Evolutionary conservation across 495 filamentous ascomycete species (phyloP).

Genomic region (Neurospora intermedia): DNA sequence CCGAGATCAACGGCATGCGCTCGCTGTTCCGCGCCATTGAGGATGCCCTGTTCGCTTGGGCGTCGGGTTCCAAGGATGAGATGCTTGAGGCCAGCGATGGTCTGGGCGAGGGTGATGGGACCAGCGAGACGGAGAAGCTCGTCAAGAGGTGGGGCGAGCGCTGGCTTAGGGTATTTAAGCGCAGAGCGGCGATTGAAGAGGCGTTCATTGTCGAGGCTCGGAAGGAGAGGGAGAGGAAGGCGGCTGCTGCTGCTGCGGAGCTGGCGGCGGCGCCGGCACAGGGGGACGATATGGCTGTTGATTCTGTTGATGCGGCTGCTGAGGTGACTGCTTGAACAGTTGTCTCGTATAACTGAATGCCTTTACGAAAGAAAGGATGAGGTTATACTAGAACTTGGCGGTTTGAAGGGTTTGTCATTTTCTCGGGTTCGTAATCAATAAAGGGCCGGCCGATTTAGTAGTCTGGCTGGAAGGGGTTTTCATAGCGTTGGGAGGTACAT

Average conservation of each 20-base stretch:
- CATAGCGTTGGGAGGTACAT: too few relatives aligned
- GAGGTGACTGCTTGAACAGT: not conserved
- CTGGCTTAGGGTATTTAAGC: constrained; percentile 76
- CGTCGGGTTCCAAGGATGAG: constrained; percentile 60
- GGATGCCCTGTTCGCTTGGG: constrained; percentile 65
- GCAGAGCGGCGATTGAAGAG: constrained; percentile 80
- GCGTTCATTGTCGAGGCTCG: constrained; percentile 38
- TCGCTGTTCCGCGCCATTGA: constrained; percentile 71
- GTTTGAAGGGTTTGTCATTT: too few relatives aligned
- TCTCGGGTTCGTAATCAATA: too few relatives aligned
- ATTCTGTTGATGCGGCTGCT: not conserved
- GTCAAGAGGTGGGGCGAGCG: constrained; percentile 72
- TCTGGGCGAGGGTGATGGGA: constrained; percentile 38
- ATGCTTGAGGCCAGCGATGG: constrained; percentile 42
- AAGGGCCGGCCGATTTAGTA: too few relatives aligned
- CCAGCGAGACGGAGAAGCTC: constrained; percentile 46
- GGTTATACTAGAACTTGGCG: not conserved
- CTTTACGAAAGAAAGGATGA: not conserved
- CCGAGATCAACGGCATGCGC: constrained; percentile 61
- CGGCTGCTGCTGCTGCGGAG: constrained; percentile 2
- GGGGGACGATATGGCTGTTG: not conserved
- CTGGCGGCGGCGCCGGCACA: not conserved
- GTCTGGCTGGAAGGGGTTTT: too few relatives aligned
- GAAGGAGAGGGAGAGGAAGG: constrained; percentile 16
- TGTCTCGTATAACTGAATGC: not conserved